These are phyloP conservation scores for Talaromyces sp. DNA, from an alignment of 2,329 filamentous ascomycete genomes.

Conservation along the genomic window DNA sequence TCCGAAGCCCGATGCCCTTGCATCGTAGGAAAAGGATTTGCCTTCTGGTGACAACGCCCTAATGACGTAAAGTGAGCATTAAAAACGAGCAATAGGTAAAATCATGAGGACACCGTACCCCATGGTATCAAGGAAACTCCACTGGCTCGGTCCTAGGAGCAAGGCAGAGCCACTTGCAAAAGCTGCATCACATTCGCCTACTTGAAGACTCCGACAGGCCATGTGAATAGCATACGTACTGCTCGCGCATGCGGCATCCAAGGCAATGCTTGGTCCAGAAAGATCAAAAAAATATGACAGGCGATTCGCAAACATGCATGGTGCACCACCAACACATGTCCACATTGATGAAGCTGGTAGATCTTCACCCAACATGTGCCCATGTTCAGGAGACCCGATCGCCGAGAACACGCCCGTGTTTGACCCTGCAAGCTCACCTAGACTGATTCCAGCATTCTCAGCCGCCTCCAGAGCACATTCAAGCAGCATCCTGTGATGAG, in stretches of 20 bases:
- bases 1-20: constrained; percentile 50
- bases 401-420: constrained; percentile 20
- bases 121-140: neutral
- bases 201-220: constrained; percentile 28
- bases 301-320: constrained; percentile 24
- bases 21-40: constrained; percentile 37
- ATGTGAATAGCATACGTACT: constrained; percentile 27
- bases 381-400: neutral
- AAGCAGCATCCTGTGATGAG: constrained; percentile 20
- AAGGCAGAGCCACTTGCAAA: constrained; percentile 21
- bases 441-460: constrained; percentile 27
- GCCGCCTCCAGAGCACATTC: constrained; percentile 35
- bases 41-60: constrained; percentile 28
- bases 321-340: neutral
- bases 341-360: neutral
- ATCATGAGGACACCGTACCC: neutral
- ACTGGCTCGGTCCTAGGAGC: neutral
- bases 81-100: constrained; percentile 5
- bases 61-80: neutral
- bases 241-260: constrained; percentile 30
- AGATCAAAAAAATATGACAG: constrained; percentile 34
- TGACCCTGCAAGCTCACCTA: constrained; percentile 27
- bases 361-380: constrained; percentile 1
- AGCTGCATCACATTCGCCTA: constrained; percentile 25
- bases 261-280: constrained; percentile 27